phyloP scores from a whole-genome alignment of 257 asterid genomes.

The Lavandula angustifolia region DNA sequence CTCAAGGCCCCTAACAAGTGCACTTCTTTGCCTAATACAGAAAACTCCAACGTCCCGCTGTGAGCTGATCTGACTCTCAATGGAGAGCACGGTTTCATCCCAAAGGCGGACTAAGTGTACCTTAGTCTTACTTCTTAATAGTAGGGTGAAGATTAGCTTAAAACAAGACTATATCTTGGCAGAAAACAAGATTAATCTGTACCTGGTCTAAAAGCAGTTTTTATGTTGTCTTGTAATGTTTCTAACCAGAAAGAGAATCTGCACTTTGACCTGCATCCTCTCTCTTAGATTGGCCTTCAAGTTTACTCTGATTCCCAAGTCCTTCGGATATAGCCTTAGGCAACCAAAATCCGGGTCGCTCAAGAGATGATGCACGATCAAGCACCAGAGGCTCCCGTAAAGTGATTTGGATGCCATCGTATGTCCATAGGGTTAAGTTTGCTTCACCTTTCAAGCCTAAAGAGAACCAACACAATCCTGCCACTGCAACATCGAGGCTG shows the following conservation, averaged over 20 bases:
- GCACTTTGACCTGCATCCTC: slow-evolving; percentile 33
- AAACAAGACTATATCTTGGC: no score
- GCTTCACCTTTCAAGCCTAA: slow-evolving; percentile 90
- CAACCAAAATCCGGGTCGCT: slow-evolving; percentile 92
- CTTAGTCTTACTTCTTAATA: no score
- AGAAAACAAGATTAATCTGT: background rate
- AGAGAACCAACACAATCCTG: slow-evolving; percentile 91
- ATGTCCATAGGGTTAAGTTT: slow-evolving; percentile 65
- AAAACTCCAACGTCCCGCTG: background rate
- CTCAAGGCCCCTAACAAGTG: background rate
- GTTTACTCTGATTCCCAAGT: slow-evolving; percentile 56
- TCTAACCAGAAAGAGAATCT: slow-evolving; percentile 32
- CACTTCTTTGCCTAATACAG: background rate
- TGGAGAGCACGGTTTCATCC: background rate
- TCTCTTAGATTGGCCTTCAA: slow-evolving; percentile 65
- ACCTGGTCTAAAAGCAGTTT: background rate
- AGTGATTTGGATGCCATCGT: slow-evolving; percentile 62
- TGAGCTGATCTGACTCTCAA: background rate
- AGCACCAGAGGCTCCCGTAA: slow-evolving; percentile 83
- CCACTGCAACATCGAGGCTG: slow-evolving; percentile 70
- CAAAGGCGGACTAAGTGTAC: background rate
- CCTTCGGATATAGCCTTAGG: slow-evolving; percentile 92
- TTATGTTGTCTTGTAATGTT: background rate
- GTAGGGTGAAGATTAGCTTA: no score
- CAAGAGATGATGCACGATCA: slow-evolving; percentile 73